Evolutionary conservation across 1,284 basidiomycete genomes (phyloP), one percentile per base, ranked within the genome.

Genomic region (Xanthoconium separans): DNA sequence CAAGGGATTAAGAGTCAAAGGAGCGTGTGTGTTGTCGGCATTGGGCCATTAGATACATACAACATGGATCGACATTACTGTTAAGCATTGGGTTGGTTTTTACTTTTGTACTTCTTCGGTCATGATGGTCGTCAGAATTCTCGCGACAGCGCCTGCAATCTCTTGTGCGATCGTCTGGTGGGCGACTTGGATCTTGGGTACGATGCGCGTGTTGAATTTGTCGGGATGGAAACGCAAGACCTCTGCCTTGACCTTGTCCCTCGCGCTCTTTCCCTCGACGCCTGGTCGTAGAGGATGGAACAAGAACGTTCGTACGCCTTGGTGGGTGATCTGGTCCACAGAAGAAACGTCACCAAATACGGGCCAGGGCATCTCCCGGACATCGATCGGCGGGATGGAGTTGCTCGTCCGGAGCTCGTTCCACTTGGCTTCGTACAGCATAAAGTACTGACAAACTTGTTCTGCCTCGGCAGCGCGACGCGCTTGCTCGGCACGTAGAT

Each of bases 171-270:
- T 66, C 24, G 70, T 70, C 53, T 70, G 70, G 22, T 85, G 77
- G 12, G 71, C 70, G 22, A 69, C 64, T 9, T 63, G 60, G 29
- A 85, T 75, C 58, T 76, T 80, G 20, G 66, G 66, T 37, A 82
- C 58, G 42, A 79, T 59, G 43, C 73, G 62, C 22, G 60, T 44
- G 49, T 73, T 61, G 58, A 81, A 77, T 61, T 79, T 80, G 59
- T 83, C 82, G 2, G 81, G 78, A 58, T 84, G 82, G 73, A 78
- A 83, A 16, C 71, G 71, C 41, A 81, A 59, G 34, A 83, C 64
- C 59, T 83, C 81, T 11, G 58, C 58, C 58, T 71, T 76, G 59
- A 82, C 56, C 16, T 66, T 64, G 39, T 76, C 75, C 58, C 67
- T 73, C 8, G 46, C 58, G 1, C 61, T 65, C 62, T 75, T 79